Conservation (phyloP, 1,284 basidiomycete species). For the Ceratobasidium theobromae region DNA sequence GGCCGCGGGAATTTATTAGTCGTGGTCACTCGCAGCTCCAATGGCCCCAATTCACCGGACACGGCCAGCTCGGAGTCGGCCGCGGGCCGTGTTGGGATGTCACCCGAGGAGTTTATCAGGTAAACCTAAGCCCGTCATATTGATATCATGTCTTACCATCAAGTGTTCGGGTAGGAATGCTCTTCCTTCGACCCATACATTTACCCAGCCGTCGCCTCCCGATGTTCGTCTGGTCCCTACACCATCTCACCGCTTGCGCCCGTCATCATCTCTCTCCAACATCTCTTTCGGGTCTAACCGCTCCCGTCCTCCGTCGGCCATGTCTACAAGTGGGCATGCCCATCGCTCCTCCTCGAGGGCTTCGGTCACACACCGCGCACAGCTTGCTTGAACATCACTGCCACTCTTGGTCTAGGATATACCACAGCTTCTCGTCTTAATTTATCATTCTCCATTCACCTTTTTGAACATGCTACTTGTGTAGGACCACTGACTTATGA, state of each 20-base stretch:
- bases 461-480: neutral
- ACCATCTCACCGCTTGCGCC: slow-evolving; percentile 12
- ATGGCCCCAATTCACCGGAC: neutral
- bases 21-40: neutral
- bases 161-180: neutral
- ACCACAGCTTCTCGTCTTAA: too few species aligned
- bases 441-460: neutral
- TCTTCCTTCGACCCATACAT: neutral
- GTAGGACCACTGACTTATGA: neutral
- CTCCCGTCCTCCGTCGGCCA: slow-evolving; percentile 12
- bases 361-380: neutral
- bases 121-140: neutral
- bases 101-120: slow-evolving; percentile 12
- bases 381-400: too few species aligned
- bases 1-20: neutral
- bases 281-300: slow-evolving; percentile 4
- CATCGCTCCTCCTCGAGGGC: slow-evolving; percentile 15
- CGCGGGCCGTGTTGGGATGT: neutral
- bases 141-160: neutral
- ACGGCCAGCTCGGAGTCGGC: neutral
- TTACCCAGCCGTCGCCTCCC: slow-evolving; percentile 4
- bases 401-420: too few species aligned
- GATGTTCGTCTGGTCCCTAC: neutral
- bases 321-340: neutral
- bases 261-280: slow-evolving; percentile 17